Percentiles rank a stretch among this genome's conserved stretches.
Conservation (phyloP, 1,139 yeast species). For the Arxiozyma telluris region DNA sequence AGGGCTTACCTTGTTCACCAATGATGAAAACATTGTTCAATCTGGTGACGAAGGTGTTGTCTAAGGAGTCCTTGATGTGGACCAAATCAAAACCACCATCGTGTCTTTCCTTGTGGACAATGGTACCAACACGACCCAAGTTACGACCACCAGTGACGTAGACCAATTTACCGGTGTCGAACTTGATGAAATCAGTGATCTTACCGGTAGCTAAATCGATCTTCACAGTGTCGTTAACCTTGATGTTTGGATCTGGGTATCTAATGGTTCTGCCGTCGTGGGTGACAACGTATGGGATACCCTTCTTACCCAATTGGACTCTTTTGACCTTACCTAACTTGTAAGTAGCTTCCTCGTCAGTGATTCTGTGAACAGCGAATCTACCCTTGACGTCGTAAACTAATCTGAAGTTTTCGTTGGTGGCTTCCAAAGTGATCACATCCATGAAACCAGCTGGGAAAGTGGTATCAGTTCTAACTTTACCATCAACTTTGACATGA, state of each 20-base stretch:
- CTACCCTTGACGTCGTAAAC: conserved; percentile 98
- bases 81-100: conserved; percentile 99
- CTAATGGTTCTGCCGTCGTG: conserved; percentile 99
- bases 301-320: conserved; percentile 97
- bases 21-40: conserved; percentile 91
- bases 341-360: conserved; percentile 97
- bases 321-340: conserved; percentile 96
- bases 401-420: conserved; percentile 98
- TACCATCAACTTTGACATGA: conserved; percentile 97
- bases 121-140: conserved; percentile 99
- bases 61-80: conserved; percentile 95
- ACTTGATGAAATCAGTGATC: conserved; percentile 83
- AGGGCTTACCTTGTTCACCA: conserved; percentile 97
- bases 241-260: conserved; percentile 97
- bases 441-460: conserved; percentile 99
- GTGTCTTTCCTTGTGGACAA: conserved; percentile 97
- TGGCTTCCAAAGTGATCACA: conserved; percentile 92
- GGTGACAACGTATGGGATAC: conserved; percentile 95
- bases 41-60: conserved; percentile 98
- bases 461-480: conserved; percentile 97
- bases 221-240: conserved; percentile 95
- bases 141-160: conserved; percentile 99
- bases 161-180: conserved; percentile 90
- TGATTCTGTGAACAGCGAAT: conserved; percentile 98
- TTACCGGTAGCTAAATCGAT: conserved; percentile 93